Evolutionary conservation across 352 stramenopile species (phyloP).

Genomic region (Aphanomyces cochlioides): DNA sequence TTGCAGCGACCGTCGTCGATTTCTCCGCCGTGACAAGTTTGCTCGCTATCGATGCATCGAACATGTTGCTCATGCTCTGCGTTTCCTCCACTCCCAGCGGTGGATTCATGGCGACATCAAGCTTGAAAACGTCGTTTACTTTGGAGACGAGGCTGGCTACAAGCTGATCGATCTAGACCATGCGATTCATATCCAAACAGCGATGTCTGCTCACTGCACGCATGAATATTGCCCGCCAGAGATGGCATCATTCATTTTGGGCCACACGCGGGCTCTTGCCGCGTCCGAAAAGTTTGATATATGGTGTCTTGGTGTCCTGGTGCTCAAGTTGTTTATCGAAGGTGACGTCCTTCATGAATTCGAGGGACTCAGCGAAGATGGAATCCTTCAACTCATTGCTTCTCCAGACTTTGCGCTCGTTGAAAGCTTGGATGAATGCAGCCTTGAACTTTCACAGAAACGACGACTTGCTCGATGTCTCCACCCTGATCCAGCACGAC

Average conservation of each 20-base stretch:
- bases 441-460: neutral
- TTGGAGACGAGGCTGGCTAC: neutral
- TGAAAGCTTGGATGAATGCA: neutral
- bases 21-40: too few species aligned
- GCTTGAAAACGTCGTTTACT: constrained; percentile 5
- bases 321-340: neutral
- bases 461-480: neutral
- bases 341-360: neutral
- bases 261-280: neutral
- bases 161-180: neutral
- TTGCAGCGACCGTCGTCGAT: too few species aligned
- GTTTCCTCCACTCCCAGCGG: neutral
- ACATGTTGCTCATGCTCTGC: neutral
- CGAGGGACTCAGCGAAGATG: neutral
- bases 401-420: neutral
- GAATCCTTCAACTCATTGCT: neutral
- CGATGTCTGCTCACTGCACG: neutral
- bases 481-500: neutral
- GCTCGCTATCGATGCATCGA: neutral
- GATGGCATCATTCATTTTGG: neutral
- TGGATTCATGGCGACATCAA: neutral
- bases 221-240: constrained; percentile 1
- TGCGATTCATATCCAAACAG: neutral
- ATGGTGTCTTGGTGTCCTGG: neutral
- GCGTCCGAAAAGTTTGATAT: neutral